Base-by-base conservation (phyloP, 2,329 filamentous ascomycete genomes). In the Calonectria multiphialidica region DNA sequence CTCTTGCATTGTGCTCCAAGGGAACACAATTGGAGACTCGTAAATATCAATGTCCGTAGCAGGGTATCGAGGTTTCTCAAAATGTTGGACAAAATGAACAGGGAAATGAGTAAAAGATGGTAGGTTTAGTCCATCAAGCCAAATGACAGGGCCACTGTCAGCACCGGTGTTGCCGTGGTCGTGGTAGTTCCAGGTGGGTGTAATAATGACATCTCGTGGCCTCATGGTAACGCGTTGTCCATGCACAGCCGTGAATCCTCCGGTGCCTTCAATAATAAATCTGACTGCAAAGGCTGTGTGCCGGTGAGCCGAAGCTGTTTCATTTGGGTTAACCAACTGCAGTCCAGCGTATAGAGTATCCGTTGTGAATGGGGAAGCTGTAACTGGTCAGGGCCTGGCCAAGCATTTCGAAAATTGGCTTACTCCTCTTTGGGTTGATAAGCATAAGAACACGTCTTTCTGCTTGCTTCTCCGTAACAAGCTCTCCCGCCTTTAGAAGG, bases 151-250 rank as follows among this genome's bases (percentile, higher is more conserved):
- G 7, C 72, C 12, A 2, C 73, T 72, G 21, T 77, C 74, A 0
- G 76, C 68, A 0, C 88, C 86, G 59, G 91, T 88, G 66, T 90
- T 90, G 3, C 89, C 89, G 67, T 91, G 89, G 68, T 91, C 89
- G 73, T 90, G 89, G 84, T 87, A 91, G 78, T 90, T 88, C 89
- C 89, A 91, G 0, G 85, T 87, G 0, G 89, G 89, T 0, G 89
- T 91, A 3, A 91, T 79, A n/a, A 91, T 88, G 0, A 91, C 86
- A 66, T 91, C 89, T 5, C 89, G 88, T 3, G 84, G 82, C 21
- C 82, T 77, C 83, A 91, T 88, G 0, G 82, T 79, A 50, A 91
- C 87, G 33, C 87, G 84, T 25, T 83, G 78, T n/a, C 89, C 89
- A 44, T 90, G 87, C 0, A 91, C 87, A 2, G 89, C 88, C 0